These are phyloP conservation scores for Trypanosoma caninum DNA, from an alignment of 208 protist genomes.

Conservation along the genomic window DNA sequence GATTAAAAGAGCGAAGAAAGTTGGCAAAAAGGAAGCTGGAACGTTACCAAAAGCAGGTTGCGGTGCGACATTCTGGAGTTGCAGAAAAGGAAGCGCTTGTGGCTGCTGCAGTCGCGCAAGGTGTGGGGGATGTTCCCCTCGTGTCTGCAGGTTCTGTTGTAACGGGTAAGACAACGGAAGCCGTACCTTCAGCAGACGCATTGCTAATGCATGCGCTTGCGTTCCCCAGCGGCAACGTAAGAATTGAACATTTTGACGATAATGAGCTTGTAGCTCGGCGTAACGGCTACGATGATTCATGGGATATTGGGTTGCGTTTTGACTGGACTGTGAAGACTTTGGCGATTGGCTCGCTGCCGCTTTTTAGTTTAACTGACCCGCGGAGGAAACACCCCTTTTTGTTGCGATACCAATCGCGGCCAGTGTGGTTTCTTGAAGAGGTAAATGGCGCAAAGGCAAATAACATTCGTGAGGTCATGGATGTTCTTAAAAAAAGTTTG, in stretches of 20 bases:
- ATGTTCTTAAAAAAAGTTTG: constrained; percentile 53
- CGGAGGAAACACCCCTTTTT: constrained; percentile 53
- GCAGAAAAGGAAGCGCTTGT: constrained; percentile 5
- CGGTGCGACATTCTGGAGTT: constrained; percentile 11
- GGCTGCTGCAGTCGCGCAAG: constrained; percentile 5
- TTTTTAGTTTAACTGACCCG: constrained; percentile 35
- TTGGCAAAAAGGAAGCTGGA: constrained; percentile 44
- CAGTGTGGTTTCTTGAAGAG: constrained; percentile 62
- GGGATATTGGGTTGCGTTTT: constrained; percentile 69
- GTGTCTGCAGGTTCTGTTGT: constrained; percentile 6
- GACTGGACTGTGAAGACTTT: constrained; percentile 70
- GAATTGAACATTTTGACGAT: constrained; percentile 62
- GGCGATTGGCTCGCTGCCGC: constrained; percentile 51
- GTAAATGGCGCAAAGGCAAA: constrained; percentile 66
- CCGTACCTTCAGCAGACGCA: background rate
- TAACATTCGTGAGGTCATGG: constrained; percentile 60
- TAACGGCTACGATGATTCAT: constrained; percentile 46
- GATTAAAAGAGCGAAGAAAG: constrained; percentile 3
- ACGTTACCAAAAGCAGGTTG: constrained; percentile 36
- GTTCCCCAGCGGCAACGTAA: constrained; percentile 46
- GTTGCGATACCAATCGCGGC: constrained; percentile 39
- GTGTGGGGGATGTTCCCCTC: constrained; percentile 25
- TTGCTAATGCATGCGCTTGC: constrained; percentile 25
- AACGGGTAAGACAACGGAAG: background rate
- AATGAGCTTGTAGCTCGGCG: constrained; percentile 58